Evolutionary conservation across 2,329 filamentous ascomycete genomes (phyloP).

Genomic region (Helotiales sp.): DNA sequence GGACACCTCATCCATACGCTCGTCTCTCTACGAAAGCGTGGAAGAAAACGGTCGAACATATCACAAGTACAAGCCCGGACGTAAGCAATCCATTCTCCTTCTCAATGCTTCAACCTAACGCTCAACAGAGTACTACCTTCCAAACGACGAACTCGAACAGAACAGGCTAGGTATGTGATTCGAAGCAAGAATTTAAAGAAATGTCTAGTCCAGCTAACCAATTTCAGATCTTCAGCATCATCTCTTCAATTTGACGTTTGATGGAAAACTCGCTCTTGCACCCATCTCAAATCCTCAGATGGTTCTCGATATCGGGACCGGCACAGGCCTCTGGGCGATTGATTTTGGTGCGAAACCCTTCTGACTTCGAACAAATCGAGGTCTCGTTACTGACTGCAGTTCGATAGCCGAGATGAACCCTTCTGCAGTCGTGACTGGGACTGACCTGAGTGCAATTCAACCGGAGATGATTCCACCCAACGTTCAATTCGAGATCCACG

Average conservation of each 20-base stretch:
- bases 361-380: background rate
- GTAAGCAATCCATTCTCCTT: background rate
- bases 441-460: conserved; percentile 42
- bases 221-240: conserved; percentile 32
- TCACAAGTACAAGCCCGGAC: conserved; percentile 12
- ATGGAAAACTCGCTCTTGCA: conserved; percentile 31
- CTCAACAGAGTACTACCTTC: conserved; percentile 28
- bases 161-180: conserved; percentile 24
- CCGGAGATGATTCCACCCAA: conserved; percentile 43
- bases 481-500: conserved; percentile 16
- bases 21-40: conserved; percentile 11
- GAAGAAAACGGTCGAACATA: conserved; percentile 17
- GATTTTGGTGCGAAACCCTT: conserved; percentile 25
- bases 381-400: conserved; percentile 20
- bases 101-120: conserved; percentile 1
- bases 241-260: conserved; percentile 31
- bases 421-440: conserved; percentile 37
- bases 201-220: background rate
- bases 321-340: conserved; percentile 50
- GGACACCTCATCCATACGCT: conserved; percentile 13
- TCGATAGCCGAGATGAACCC: conserved; percentile 32
- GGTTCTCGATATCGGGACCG: conserved; percentile 49
- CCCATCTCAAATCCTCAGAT: conserved; percentile 40
- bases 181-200: background rate
- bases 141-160: conserved; percentile 30